Base-by-base conservation (phyloP, 768 basidiomycete species). In the Termitomyces sp. region DNA sequence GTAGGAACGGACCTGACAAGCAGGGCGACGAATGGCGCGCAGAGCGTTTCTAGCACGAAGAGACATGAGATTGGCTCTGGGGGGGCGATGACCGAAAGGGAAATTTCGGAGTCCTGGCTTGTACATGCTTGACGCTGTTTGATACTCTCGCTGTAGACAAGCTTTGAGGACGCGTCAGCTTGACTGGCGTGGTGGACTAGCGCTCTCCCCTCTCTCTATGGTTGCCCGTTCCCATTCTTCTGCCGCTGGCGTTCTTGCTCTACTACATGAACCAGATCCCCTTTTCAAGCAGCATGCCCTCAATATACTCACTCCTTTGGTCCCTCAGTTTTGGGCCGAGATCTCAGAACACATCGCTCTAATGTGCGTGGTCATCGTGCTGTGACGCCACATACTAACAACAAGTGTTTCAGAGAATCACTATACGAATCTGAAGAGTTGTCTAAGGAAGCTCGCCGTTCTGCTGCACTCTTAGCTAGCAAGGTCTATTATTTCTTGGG, bases 401-500 rank as follows among this genome's bases (percentile, higher is more conserved):
- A 55, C 20, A 6, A 50, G 28, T 14, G 41, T 4, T 53, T 41
- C 70, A 98, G 96, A 66, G 97, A 99, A 73, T 82, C 88, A 0
- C 75, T 99, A 4, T 94, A 96, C 64, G 97, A 98, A 75, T 85
- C 82, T 59, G 80, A 88, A 13, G 84, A 89, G 40, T 80, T 98
- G 8, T 82, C 90, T 0, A 80, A 83, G 62, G 77, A 85, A 53
- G 85, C 89, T 14, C 88, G 91, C 40, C 84, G 91, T 67, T 82
- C 87, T 53, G 95, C 97, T 20, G 93, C 95, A 23, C 78, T 98
- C 53, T 81, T 99, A 32, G 89, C 91, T n/a, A 95, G 94, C 80
- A 98, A 98, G 72, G 91, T 98, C 52, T 98, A 98, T 75, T 98
- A 94, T 75, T 96, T 90, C 81, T 81, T 99, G 51, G 94, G 91